Evolutionary conservation across 441 rosid species (phyloP).

Genomic region (Mallotus japonicus): DNA sequence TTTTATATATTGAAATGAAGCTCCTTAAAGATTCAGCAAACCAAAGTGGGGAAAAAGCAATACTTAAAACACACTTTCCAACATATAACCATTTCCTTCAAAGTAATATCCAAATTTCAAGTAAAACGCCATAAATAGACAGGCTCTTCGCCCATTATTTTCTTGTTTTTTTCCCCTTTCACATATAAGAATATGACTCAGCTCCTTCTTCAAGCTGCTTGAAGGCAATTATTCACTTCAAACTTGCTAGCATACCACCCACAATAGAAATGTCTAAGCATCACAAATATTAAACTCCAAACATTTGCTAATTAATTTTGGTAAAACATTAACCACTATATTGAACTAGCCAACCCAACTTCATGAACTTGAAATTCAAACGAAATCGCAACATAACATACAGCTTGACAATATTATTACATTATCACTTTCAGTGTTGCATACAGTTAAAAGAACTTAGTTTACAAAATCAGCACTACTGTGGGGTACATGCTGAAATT

Average conservation of each 20-base stretch:
- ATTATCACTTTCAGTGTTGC: neutral
- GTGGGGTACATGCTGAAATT: neutral
- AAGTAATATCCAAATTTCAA: neutral
- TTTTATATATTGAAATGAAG: neutral
- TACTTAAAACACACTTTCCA: neutral
- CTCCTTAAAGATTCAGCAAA: conserved; percentile 7
- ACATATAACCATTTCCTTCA: neutral
- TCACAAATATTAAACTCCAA: neutral
- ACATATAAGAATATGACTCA: neutral
- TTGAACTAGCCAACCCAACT: neutral
- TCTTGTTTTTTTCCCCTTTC: neutral
- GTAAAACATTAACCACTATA: neutral
- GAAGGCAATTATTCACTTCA: neutral
- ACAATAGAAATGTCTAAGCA: neutral
- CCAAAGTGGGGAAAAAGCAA: neutral
- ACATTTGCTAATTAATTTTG: neutral
- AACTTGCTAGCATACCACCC: neutral
- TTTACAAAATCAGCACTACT: neutral
- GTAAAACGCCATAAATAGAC: neutral
- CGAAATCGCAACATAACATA: conserved; percentile 2
- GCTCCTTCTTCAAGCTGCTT: neutral
- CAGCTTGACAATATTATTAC: neutral
- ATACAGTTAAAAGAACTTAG: neutral
- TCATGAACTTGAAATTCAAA: neutral
- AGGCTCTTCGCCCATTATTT: neutral